These are phyloP conservation scores for Umbelopsis sp. DNA, from an alignment of 371 early-diverging fungal genomes.

Conservation along the genomic window DNA sequence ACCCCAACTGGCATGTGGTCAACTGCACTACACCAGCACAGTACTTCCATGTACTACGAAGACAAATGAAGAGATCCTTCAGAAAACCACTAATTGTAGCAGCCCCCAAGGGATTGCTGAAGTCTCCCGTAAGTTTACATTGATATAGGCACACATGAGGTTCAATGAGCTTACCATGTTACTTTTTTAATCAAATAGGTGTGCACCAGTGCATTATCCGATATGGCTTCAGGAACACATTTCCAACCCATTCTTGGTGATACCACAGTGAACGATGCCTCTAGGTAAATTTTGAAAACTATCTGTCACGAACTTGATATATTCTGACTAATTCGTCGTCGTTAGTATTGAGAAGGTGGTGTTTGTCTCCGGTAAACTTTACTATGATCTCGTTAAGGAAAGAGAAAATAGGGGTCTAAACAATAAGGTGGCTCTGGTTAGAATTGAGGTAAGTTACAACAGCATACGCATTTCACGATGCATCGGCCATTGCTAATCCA, in stretches of 20 bases:
- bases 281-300: constrained; percentile 14
- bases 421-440: constrained; percentile 78
- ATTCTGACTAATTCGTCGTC: background rate
- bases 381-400: constrained; percentile 88
- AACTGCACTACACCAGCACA: constrained; percentile 95
- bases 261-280: constrained; percentile 27
- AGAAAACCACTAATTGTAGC: constrained; percentile 92
- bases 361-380: constrained; percentile 90
- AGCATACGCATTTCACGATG: no score
- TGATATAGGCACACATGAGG: background rate
- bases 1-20: constrained; percentile 92
- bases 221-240: constrained; percentile 83
- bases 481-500: background rate
- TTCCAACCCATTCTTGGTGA: constrained; percentile 86
- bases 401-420: constrained; percentile 64
- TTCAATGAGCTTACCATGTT: background rate
- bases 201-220: constrained; percentile 64
- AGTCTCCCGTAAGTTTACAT: constrained; percentile 39
- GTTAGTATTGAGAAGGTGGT: constrained; percentile 71
- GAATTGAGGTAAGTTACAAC: constrained; percentile 66
- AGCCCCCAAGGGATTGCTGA: constrained; percentile 87
- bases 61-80: constrained; percentile 79
- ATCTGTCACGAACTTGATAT: background rate
- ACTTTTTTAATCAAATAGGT: background rate
- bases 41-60: constrained; percentile 93